These are phyloP conservation scores for Aspergillus sclerotiicarbonarius DNA, from an alignment of 495 filamentous ascomycete species.

Conservation along the genomic window DNA sequence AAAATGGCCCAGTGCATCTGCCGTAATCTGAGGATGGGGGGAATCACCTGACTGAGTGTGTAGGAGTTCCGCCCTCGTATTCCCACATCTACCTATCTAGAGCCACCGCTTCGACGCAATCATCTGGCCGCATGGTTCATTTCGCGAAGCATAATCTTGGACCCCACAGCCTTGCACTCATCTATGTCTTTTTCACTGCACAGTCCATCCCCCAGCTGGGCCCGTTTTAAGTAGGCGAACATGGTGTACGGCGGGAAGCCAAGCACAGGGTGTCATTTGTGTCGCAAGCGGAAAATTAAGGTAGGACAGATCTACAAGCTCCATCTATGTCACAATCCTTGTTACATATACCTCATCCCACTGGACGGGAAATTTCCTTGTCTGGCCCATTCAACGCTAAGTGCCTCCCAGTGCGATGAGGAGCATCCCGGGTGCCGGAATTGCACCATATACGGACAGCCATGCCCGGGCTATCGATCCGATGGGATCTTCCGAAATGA, in stretches of 20 bases:
- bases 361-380: background rate
- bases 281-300: conserved; percentile 50
- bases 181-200: conserved; percentile 1
- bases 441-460: conserved; percentile 39
- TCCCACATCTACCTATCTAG: background rate
- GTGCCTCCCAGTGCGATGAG: conserved; percentile 40
- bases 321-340: conserved; percentile 8
- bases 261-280: conserved; percentile 47
- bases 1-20: too few relatives aligned
- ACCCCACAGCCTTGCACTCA: background rate
- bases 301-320: conserved; percentile 24
- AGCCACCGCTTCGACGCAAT: too few relatives aligned
- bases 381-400: conserved; percentile 12
- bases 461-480: conserved; percentile 44
- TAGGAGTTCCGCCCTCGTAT: background rate
- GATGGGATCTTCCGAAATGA: conserved; percentile 43
- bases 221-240: conserved; percentile 14
- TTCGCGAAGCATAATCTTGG: background rate
- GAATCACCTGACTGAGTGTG: too few relatives aligned
- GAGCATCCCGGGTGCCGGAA: conserved; percentile 41
- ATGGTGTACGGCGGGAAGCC: conserved; percentile 50
- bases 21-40: too few relatives aligned
- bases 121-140: too few relatives aligned
- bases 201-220: background rate
- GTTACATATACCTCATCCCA: background rate